Base-by-base conservation (phyloP, 495 filamentous ascomycete species). In the Penicillium psychrofluorescens region DNA sequence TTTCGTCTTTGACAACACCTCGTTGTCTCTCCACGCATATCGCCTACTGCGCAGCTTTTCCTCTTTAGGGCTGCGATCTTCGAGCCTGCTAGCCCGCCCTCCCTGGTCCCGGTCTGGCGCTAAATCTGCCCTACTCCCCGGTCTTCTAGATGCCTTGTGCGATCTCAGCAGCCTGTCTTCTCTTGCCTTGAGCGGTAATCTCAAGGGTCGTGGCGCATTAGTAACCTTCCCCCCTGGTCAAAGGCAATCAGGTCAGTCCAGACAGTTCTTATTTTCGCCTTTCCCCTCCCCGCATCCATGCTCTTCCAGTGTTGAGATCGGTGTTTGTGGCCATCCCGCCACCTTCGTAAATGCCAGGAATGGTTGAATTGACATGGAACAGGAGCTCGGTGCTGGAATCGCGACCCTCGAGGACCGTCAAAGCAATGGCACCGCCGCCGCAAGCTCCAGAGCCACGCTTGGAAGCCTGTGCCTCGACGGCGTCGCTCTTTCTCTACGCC, bases 401-500 rank as follows among this genome's bases (percentile, higher is more conserved):
- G 22, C 58, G 55, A 54, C 42, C 54, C 29, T 46, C 55, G 29
- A 59, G 44, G 22, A 50, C 45, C 41, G 38, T 55, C 37, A 58
- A 55, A 47, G 39, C 55, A 49, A 60, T 64, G 56, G 70, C 63
- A 32, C 75, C 84, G 12, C 75, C 69, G 35, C 57, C 71, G n/a
- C 75, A 71, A 46, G 60, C 50, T 7, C 44, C 69, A 35, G 67
- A 75, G 38, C 70, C 75, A 51, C 77, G 76, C 45, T 87, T 95
- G 52, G 85, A 90, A 50, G 82, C 90, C 31, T 91, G 85, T 54
- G 86, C 88, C 1, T 88, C 90, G 37, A 95, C 89, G 8, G 86
- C 84, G 4, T 88, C 86, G 5, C 80, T 90, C 64, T 86, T 95
- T 49, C 76, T 96, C 29, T 95, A 89, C 62, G 78, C 88, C 32